A percentile compares a stretch with the other conserved stretches of the same genome.
Conservation (phyloP, 371 early-diverging fungal species). For the Gilbertella persicaria region DNA sequence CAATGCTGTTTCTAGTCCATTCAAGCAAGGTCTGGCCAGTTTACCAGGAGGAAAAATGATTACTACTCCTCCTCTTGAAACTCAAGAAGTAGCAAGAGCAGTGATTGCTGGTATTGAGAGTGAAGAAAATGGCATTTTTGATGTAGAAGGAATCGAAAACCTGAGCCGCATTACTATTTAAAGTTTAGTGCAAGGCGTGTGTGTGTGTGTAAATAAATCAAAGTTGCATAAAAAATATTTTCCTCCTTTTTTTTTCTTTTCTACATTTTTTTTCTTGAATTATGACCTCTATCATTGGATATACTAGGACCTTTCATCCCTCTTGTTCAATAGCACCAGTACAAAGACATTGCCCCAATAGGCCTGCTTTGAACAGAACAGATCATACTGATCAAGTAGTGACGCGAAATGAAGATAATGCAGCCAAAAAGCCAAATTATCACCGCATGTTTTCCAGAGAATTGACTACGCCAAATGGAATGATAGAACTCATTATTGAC, state of each 20-base stretch:
- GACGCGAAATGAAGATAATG: neutral
- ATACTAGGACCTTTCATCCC: constrained; percentile 18
- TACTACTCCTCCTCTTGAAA: constrained; percentile 61
- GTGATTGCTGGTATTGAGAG: constrained; percentile 53
- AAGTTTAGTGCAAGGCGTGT: constrained; percentile 2
- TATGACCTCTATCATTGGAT: constrained; percentile 22
- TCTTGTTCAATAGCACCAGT: constrained; percentile 17
- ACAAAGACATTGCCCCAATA: neutral
- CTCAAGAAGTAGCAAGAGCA: constrained; percentile 66
- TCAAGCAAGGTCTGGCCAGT: constrained; percentile 45
- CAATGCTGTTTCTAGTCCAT: constrained; percentile 47
- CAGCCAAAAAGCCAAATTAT: neutral
- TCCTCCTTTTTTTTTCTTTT: neutral
- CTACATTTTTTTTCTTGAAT: constrained; percentile 5
- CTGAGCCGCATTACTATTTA: constrained; percentile 24
- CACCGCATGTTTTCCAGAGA: constrained; percentile 24
- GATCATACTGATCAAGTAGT: neutral
- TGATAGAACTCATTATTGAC: constrained; percentile 16
- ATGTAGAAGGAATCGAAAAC: constrained; percentile 51
- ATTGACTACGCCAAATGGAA: constrained; percentile 1
- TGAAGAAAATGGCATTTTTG: constrained; percentile 47
- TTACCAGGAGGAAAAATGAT: constrained; percentile 60
- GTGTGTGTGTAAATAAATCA: constrained; percentile 8
- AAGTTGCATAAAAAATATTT: neutral
- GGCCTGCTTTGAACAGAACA: neutral